phyloP scores from a whole-genome alignment of 2,329 filamentous ascomycete species.

The Aspergillus pseudoglaucus region DNA sequence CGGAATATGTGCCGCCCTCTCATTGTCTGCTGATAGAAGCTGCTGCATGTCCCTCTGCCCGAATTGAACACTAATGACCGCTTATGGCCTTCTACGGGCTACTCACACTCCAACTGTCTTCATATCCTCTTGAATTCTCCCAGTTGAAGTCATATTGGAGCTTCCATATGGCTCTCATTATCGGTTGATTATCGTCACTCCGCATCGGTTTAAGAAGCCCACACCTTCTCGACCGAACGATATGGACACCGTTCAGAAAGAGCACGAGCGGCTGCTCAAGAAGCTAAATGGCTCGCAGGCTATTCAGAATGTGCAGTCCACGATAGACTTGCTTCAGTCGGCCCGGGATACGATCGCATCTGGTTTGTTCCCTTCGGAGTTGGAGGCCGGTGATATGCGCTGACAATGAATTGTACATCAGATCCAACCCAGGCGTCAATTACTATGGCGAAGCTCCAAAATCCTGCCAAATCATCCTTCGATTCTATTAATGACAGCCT shows the following conservation, averaged over 20 bases:
- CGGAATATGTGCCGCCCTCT: not conserved
- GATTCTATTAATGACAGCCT: constrained; percentile 74
- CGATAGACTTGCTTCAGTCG: constrained; percentile 68
- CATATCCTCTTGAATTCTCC: not conserved
- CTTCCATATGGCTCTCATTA: constrained; percentile 19
- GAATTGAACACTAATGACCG: not conserved
- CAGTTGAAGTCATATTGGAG: not conserved
- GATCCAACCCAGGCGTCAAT: constrained; percentile 66
- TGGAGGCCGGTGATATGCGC: not conserved
- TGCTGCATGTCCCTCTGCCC: not conserved
- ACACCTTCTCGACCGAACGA: constrained; percentile 8
- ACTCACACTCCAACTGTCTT: not conserved
- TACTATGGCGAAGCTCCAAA: constrained; percentile 76
- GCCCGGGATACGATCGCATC: constrained; percentile 68
- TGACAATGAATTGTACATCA: constrained; percentile 18
- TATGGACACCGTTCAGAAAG: constrained; percentile 64
- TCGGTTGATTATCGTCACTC: constrained; percentile 14
- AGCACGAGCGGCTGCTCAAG: constrained; percentile 65
- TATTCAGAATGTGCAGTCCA: constrained; percentile 72
- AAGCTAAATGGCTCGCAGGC: constrained; percentile 63
- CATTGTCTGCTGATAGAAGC: constrained; percentile 1
- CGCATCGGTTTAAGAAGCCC: constrained; percentile 17
- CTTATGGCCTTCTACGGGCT: not conserved
- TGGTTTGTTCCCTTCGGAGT: constrained; percentile 45
- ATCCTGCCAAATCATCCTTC: constrained; percentile 72